phyloP scores from a whole-genome alignment of 805 yeast species.

The Jamesozyma jinghongensis region DNA sequence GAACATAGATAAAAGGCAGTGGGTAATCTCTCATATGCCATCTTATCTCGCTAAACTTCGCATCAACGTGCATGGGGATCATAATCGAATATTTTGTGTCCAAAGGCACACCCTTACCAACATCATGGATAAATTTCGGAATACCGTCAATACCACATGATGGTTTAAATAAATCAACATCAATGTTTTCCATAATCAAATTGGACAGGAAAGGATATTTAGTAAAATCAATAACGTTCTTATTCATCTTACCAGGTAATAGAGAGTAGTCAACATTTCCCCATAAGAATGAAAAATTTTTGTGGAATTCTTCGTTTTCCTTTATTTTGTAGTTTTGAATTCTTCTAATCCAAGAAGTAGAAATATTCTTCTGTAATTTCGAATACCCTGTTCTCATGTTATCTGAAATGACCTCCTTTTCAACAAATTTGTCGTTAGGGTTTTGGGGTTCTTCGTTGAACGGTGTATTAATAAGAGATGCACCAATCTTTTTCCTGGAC shows the following conservation, averaged over 20 bases:
- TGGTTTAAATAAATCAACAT: constrained; percentile 43
- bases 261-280: constrained; percentile 30
- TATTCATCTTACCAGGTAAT: constrained; percentile 36
- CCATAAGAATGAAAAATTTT: constrained; percentile 36
- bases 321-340: constrained; percentile 40
- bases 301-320: constrained; percentile 33
- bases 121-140: constrained; percentile 52
- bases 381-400: constrained; percentile 10
- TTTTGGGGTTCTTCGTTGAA: too few relatives aligned
- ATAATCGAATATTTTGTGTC: constrained; percentile 53
- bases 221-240: constrained; percentile 39
- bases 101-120: constrained; percentile 78
- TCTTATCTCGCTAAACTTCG: constrained; percentile 52
- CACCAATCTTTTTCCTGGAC: not conserved
- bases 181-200: constrained; percentile 41
- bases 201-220: constrained; percentile 46
- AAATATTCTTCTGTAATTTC: constrained; percentile 39
- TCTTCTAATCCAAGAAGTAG: constrained; percentile 64
- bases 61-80: constrained; percentile 53
- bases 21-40: constrained; percentile 81
- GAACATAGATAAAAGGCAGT: constrained; percentile 68
- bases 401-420: not conserved
- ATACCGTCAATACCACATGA: constrained; percentile 41
- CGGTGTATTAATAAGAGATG: not conserved
- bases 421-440: constrained; percentile 1